Base-by-base conservation (phyloP, 768 basidiomycete species). In the Daedalea quercina region DNA sequence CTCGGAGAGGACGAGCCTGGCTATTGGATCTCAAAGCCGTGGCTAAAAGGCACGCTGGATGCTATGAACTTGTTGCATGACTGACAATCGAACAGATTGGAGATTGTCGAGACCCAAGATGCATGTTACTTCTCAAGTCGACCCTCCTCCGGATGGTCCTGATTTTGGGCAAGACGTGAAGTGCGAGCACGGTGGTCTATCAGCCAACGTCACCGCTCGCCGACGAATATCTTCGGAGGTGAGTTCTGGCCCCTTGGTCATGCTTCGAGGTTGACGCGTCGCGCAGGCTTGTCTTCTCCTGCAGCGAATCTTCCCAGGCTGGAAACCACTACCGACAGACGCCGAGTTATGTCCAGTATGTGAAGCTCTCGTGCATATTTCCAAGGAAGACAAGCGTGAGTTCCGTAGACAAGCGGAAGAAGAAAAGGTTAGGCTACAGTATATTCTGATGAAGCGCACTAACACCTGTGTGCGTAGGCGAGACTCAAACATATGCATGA, bases 21-120 rank as follows among this genome's bases (percentile, higher is more conserved):
- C 7, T 84, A 75, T 63, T 89, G 85, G 84, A 80, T 92, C 61
- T 92, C 90, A 0, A 90, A 84, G 63, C 65, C 69, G 6, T 93
- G 91, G 91, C 65, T 87, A 3, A 85, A 77, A 78, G 90, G 90
- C 86, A 53, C 15, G 28, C 11, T 31, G 28, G 28, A 11, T 11
- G 11, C 28, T 4, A 6, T 31, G 28, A 31, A 11, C 28, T 31
- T 11, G 11, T n/a, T n/a, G n/a, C n/a, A n/a, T n/a, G 11, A 11
- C 28, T 31, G 11, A 31, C 28, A 6, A 11, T 31, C 46, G 19
- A 50, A 52, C 57, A 93, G 91, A 90, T 65, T 94, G 91, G 91
- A 73, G 73, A 63, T 67, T 80, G 49, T 61, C 67, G 43, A 85
- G 77, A 59, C 91, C 91, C 22, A 87, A 80, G 67, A 90, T 93